A percentile compares a stretch with the other conserved stretches of the same genome.
Conservation (phyloP, 1,284 basidiomycete genomes). For the Sporisorium iseilematis-ciliati region DNA sequence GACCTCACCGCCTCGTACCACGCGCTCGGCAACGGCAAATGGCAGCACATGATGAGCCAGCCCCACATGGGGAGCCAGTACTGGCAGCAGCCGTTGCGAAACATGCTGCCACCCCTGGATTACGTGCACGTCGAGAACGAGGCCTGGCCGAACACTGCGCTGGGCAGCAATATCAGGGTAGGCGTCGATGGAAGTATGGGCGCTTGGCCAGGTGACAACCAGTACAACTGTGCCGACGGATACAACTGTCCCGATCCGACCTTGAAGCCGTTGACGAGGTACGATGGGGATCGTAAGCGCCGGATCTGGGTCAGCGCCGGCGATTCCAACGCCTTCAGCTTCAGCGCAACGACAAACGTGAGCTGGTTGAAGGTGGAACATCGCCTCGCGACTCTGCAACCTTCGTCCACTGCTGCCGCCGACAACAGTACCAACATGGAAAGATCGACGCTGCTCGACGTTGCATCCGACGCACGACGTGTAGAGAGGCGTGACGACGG, state of each 20-base stretch:
- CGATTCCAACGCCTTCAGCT: constrained; percentile 17
- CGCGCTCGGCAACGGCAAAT: constrained; percentile 21
- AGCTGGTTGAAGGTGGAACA: constrained; percentile 21
- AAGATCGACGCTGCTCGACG: background rate
- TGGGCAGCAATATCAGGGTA: constrained; percentile 25
- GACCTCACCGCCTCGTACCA: constrained; percentile 26
- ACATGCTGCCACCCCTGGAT: constrained; percentile 16
- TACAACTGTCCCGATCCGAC: constrained; percentile 40
- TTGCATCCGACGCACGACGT: background rate
- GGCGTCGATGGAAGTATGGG: constrained; percentile 39
- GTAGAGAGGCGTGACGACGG: constrained; percentile 12
- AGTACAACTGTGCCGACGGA: constrained; percentile 38
- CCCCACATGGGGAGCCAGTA: constrained; percentile 41
- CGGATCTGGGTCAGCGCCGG: constrained; percentile 33
- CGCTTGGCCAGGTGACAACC: constrained; percentile 40
- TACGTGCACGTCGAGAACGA: constrained; percentile 17
- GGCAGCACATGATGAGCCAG: constrained; percentile 38
- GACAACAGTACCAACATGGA: constrained; percentile 11
- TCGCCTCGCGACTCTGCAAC: constrained; percentile 12
- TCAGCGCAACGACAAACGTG: constrained; percentile 22
- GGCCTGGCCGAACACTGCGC: constrained; percentile 25
- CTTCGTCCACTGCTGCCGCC: background rate
- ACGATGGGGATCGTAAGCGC: constrained; percentile 26
- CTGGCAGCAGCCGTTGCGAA: constrained; percentile 41
- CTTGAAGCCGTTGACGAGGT: constrained; percentile 10